Conservation (phyloP, 805 yeast species). For the Barnettozyma salicaria region DNA sequence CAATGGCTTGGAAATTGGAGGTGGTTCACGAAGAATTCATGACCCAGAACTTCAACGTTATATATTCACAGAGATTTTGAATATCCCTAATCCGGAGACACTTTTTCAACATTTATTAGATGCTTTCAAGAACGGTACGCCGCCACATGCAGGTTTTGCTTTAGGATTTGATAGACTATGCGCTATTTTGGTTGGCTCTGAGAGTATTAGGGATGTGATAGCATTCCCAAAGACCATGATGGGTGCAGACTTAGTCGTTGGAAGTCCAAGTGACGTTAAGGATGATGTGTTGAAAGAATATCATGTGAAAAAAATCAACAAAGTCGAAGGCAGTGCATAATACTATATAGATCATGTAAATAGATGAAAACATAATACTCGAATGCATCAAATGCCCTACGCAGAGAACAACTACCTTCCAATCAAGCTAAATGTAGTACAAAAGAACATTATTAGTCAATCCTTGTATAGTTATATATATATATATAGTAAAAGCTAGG, state of each 20-base stretch:
- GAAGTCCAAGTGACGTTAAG: slow-evolving; percentile 68
- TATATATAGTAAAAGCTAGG: slow-evolving; percentile 1
- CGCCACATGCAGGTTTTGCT: slow-evolving; percentile 98
- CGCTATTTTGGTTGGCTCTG: slow-evolving; percentile 77
- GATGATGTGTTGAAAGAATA: slow-evolving; percentile 49
- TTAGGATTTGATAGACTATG: slow-evolving; percentile 91
- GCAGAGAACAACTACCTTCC: not conserved
- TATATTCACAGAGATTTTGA: slow-evolving; percentile 59
- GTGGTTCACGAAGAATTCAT: slow-evolving; percentile 94
- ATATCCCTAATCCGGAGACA: slow-evolving; percentile 49
- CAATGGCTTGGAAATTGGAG: slow-evolving; percentile 95
- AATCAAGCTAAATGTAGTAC: not conserved
- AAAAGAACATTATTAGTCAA: not conserved
- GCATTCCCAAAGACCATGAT: slow-evolving; percentile 92
- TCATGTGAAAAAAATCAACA: slow-evolving; percentile 30
- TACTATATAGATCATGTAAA: slow-evolving; percentile 8
- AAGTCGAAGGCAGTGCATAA: not conserved
- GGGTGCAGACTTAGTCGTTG: slow-evolving; percentile 85
- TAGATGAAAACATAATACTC: not conserved
- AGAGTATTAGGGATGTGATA: slow-evolving; percentile 84
- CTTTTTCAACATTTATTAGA: slow-evolving; percentile 81
- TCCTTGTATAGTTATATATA: not conserved
- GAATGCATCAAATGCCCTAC: no score
- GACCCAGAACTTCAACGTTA: slow-evolving; percentile 72
- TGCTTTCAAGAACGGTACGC: slow-evolving; percentile 88